Evolutionary conservation across 192 early-diverging fungal species (phyloP).

Genomic region (Rhizophagus clarus): DNA sequence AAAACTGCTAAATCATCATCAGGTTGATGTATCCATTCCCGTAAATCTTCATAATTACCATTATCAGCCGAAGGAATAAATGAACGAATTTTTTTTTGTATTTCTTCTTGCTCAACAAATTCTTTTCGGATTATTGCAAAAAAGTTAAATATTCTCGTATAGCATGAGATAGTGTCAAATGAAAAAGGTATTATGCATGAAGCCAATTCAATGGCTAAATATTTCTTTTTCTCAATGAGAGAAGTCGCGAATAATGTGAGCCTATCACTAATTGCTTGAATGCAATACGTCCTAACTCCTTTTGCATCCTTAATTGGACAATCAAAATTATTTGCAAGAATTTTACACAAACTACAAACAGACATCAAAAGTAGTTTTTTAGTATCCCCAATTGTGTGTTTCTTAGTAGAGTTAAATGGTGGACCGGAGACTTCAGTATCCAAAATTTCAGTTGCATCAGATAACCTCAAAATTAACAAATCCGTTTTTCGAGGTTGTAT

Average conservation of each 20-base stretch:
- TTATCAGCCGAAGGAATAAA: constrained; percentile 29
- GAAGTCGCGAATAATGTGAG: constrained; percentile 29
- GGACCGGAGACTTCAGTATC: constrained; percentile 21
- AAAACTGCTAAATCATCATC: constrained; percentile 18
- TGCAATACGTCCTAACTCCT: constrained; percentile 22
- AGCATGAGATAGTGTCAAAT: constrained; percentile 13
- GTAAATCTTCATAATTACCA: constrained; percentile 16
- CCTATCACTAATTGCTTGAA: constrained; percentile 23
- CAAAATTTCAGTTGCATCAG: constrained; percentile 13
- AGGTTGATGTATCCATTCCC: constrained; percentile 23
- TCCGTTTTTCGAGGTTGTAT: background rate
- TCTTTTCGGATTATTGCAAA: constrained; percentile 25
- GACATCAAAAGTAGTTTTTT: constrained; percentile 30
- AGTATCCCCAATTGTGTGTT: constrained; percentile 20
- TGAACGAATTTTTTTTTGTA: constrained; percentile 28
- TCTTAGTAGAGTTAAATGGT: constrained; percentile 19
- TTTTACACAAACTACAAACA: constrained; percentile 23
- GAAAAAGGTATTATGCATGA: constrained; percentile 32
- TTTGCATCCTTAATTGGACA: constrained; percentile 23
- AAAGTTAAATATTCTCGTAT: constrained; percentile 30
- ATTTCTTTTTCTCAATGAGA: constrained; percentile 21
- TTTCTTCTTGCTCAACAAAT: constrained; percentile 28
- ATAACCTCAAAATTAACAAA: constrained; percentile 19
- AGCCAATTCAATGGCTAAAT: constrained; percentile 29
- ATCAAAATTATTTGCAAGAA: constrained; percentile 30